These are phyloP conservation scores for Kodamaea fungicola DNA, from an alignment of 1,139 yeast species.

Conservation along the genomic window DNA sequence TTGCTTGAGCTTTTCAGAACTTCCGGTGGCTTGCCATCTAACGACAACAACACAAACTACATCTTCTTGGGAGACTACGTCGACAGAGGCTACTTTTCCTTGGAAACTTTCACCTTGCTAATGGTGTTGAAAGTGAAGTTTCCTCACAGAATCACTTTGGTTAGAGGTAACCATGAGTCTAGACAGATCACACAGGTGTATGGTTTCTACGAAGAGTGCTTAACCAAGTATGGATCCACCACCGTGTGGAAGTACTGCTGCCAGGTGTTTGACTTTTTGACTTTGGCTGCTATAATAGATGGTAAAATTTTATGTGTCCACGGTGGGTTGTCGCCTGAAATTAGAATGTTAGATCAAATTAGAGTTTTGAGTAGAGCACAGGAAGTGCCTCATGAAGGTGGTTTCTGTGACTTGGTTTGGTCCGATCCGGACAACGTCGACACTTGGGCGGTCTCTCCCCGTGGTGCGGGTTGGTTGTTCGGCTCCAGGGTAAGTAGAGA, in stretches of 20 bases:
- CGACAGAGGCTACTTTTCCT: constrained; percentile 91
- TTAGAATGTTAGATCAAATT: constrained; percentile 93
- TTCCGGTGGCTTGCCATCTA: constrained; percentile 84
- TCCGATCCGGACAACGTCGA: constrained; percentile 97
- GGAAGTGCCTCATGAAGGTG: constrained; percentile 99
- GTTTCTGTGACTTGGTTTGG: constrained; percentile 97
- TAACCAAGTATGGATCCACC: constrained; percentile 90
- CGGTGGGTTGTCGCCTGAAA: constrained; percentile 97
- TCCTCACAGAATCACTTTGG: constrained; percentile 82
- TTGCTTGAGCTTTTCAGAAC: constrained; percentile 85
- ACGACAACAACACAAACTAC: constrained; percentile 53
- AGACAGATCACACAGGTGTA: constrained; percentile 95
- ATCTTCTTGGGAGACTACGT: constrained; percentile 93
- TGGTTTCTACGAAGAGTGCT: constrained; percentile 88
- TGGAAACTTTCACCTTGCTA: constrained; percentile 86
- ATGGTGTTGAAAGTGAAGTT: constrained; percentile 88
- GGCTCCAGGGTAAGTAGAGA: constrained; percentile 92
- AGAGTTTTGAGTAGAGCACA: constrained; percentile 95
- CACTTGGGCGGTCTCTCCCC: constrained; percentile 97
- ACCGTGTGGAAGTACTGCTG: constrained; percentile 98
- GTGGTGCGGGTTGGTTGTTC: constrained; percentile 98
- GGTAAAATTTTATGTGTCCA: constrained; percentile 92
- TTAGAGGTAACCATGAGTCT: constrained; percentile 91
- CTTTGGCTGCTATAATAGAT: constrained; percentile 91
- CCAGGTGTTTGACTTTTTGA: constrained; percentile 90